phyloP scores from a whole-genome alignment of 108 stramenopile species.

The Pseudonitzschia multistriata region DNA sequence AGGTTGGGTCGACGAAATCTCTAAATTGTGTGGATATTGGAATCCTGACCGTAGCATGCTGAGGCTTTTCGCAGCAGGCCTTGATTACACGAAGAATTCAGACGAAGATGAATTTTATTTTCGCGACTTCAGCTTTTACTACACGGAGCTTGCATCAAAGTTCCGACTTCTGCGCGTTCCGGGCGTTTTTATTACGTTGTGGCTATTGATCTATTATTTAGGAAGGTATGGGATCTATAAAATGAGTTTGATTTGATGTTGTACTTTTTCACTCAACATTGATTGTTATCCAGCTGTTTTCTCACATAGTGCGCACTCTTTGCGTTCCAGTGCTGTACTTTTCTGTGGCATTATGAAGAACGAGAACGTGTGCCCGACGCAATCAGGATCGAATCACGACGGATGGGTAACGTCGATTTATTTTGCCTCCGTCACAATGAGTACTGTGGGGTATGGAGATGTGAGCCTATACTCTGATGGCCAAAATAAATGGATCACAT shows the following conservation, averaged over 20 bases:
- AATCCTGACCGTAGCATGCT: constrained; percentile 18
- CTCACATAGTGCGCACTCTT: constrained; percentile 23
- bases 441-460: constrained; percentile 63
- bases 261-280: background rate
- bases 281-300: background rate
- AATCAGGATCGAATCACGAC: background rate
- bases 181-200: background rate
- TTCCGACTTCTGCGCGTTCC: background rate
- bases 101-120: constrained; percentile 48
- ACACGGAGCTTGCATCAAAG: constrained; percentile 23
- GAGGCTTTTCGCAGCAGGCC: constrained; percentile 28
- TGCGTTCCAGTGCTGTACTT: constrained; percentile 35
- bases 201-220: background rate
- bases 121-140: constrained; percentile 48
- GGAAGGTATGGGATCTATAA: background rate
- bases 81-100: constrained; percentile 19
- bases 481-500: constrained; percentile 33
- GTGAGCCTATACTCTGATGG: constrained; percentile 20
- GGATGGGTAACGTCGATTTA: constrained; percentile 40
- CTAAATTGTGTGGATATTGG: constrained; percentile 25
- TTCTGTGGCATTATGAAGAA: constrained; percentile 50
- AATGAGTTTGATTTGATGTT: background rate
- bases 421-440: constrained; percentile 41
- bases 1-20: background rate
- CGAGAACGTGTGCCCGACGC: constrained; percentile 34